Base-by-base conservation (phyloP, 73 alveolate genomes). In the Paraurostyla sp. region DNA sequence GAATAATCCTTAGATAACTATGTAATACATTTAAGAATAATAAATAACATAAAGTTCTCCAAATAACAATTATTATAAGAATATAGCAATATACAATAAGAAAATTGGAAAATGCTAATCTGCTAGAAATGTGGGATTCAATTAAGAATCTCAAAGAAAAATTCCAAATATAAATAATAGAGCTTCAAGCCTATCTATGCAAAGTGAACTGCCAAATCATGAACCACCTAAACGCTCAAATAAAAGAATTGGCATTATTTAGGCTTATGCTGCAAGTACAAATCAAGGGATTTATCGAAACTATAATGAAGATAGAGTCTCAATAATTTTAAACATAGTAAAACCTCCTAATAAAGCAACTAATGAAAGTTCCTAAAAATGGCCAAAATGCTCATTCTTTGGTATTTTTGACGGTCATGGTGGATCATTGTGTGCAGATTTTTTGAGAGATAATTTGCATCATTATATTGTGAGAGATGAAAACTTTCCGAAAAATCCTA, bases 211-310 rank as follows among this genome's bases (percentile, higher is more conserved):
- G 0, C 91, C 90, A 33, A 78, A 88, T 58, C 68, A 88, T 46
- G 91, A 88, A 80, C 89, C 95, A 32, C 71, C 97, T 15, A 96
- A 95, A 89, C 85, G 87, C 22, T 97, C 99, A 6, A 89, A 71
- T 42, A 95, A 95, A 82, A 88, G 93, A 78, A 85, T 71, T 87
- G 99, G 99, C 46, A 84, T 93, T 18, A 89, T 98, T 29, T 71
- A 91, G 83, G 93, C 98, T 0, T 98, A 98, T 92, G 98, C 98
- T 22, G 99, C 99, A 42, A 97, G 96, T 78, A 97, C 99, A 18
- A 96, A 95, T 63, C 94, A 97, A 93, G 99, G 99, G 43, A 65
- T 97, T 85, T 68, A 65, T 33, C 16, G 95, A 52, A 89, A 71
- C 33, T 88, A 87, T 59, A 93, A 93, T 56, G 96, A 93, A 57